Percentiles rank a stretch among this genome's conserved stretches.
Conservation (phyloP, 2,329 filamentous ascomycete species). For the Ceratocystis colombiana region DNA sequence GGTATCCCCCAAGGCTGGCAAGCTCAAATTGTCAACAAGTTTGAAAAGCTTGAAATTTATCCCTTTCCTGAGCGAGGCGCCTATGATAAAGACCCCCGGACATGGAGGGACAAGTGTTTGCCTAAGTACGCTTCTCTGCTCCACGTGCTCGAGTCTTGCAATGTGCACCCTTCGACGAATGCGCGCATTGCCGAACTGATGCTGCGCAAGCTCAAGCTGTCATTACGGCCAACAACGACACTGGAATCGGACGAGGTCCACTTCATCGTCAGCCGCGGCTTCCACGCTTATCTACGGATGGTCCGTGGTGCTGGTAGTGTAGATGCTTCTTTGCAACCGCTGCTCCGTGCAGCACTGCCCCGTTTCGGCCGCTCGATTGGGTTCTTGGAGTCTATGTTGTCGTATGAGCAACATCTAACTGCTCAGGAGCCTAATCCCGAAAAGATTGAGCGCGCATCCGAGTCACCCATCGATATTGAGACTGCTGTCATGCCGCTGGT, state of each 20-base stretch:
- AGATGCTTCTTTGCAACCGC: slow-evolving; percentile 52
- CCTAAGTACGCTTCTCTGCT: slow-evolving; percentile 59
- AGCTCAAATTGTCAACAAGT: slow-evolving; percentile 59
- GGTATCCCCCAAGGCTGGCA: slow-evolving; percentile 59
- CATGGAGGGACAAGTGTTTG: slow-evolving; percentile 53
- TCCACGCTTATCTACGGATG: slow-evolving; percentile 61
- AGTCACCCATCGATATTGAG: slow-evolving; percentile 41
- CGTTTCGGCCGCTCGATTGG: slow-evolving; percentile 54
- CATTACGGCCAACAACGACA: slow-evolving; percentile 50
- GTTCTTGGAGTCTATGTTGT: slow-evolving; percentile 44
- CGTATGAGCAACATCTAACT: slow-evolving; percentile 24
- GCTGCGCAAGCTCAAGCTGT: slow-evolving; percentile 54
- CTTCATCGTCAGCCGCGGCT: slow-evolving; percentile 66
- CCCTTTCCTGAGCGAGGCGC: slow-evolving; percentile 55
- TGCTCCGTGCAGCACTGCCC: slow-evolving; percentile 55
- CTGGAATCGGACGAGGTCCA: slow-evolving; percentile 53
- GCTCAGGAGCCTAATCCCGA: slow-evolving; percentile 2
- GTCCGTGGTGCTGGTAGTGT: slow-evolving; percentile 48
- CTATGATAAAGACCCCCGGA: slow-evolving; percentile 51
- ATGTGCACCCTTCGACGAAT: slow-evolving; percentile 55
- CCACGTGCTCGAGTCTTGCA: slow-evolving; percentile 50
- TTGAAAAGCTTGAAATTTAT: slow-evolving; percentile 53
- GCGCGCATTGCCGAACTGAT: slow-evolving; percentile 56
- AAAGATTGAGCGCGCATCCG: background rate
- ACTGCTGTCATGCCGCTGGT: slow-evolving; percentile 55